phyloP scores from a whole-genome alignment of 116 monocot species.

The Papilionanthe hybrid region DNA sequence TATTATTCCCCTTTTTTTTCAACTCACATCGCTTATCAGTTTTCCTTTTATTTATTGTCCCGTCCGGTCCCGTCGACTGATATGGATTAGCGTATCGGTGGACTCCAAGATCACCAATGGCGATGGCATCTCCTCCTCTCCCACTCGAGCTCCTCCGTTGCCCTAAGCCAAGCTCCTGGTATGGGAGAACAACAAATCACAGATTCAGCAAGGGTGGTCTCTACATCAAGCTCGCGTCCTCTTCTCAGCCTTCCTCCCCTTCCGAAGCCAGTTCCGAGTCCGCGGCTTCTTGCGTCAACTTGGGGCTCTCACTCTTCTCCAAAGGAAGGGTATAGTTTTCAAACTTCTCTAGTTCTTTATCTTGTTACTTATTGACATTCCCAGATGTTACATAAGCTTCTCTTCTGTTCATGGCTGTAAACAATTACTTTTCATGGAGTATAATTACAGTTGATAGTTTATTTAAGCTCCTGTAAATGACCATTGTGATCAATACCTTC shows the following conservation, averaged over 20 bases:
- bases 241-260: constrained; percentile 25
- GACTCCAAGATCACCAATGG: constrained; percentile 3
- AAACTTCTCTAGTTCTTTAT: background rate
- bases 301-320: constrained; percentile 84
- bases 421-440: background rate
- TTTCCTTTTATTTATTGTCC: no score
- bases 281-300: constrained; percentile 81
- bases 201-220: constrained; percentile 7
- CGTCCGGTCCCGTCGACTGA: no score
- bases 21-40: no score
- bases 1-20: no score
- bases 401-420: background rate
- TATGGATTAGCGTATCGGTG: no score
- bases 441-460: background rate
- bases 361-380: background rate
- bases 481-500: background rate
- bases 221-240: constrained; percentile 11
- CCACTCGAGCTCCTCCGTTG: constrained; percentile 8
- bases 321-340: constrained; percentile 61
- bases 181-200: background rate
- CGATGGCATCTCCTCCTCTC: constrained; percentile 16
- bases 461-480: background rate
- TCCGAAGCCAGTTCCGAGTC: constrained; percentile 25
- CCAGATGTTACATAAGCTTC: background rate
- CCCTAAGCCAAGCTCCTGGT: constrained; percentile 3